phyloP scores from a whole-genome alignment of 352 stramenopile species.

The Globisporangium okanoganense region DNA sequence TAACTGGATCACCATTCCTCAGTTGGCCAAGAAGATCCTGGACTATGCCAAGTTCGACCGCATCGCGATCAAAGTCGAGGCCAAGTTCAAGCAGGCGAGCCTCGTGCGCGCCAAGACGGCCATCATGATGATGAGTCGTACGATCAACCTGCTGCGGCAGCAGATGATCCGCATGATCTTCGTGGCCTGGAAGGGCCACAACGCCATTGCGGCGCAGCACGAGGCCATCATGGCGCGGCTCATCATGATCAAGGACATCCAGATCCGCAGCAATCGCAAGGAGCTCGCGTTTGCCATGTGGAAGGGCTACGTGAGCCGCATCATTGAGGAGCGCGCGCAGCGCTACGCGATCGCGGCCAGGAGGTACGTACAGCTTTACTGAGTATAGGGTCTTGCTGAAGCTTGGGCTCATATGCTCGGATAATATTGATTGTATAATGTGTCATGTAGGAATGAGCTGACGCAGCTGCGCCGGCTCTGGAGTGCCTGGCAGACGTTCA shows the following conservation, averaged over 20 bases:
- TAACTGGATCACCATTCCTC: neutral
- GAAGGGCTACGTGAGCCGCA: slow-evolving; percentile 45
- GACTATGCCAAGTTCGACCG: slow-evolving; percentile 80
- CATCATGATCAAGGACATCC: slow-evolving; percentile 66
- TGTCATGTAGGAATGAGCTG: slow-evolving; percentile 37
- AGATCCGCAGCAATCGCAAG: slow-evolving; percentile 38
- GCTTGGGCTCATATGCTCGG: neutral
- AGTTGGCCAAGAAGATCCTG: slow-evolving; percentile 69
- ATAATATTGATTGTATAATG: too few species aligned
- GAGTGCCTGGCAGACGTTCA: slow-evolving; percentile 47
- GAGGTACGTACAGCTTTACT: slow-evolving; percentile 22
- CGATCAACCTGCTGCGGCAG: slow-evolving; percentile 41
- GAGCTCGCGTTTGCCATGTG: slow-evolving; percentile 53
- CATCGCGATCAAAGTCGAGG: slow-evolving; percentile 67
- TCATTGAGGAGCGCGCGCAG: slow-evolving; percentile 56
- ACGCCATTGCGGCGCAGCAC: slow-evolving; percentile 36
- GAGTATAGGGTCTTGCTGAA: neutral
- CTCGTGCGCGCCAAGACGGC: slow-evolving; percentile 65
- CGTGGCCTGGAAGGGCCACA: slow-evolving; percentile 66
- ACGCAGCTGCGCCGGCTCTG: slow-evolving; percentile 38
- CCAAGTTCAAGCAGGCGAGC: slow-evolving; percentile 75
- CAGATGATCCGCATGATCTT: slow-evolving; percentile 81
- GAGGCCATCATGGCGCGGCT: slow-evolving; percentile 54
- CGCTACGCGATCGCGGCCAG: slow-evolving; percentile 53
- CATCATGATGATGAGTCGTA: slow-evolving; percentile 84